Conservation (phyloP, 148 eudicot species). For the Vaccinium corymbosum region DNA sequence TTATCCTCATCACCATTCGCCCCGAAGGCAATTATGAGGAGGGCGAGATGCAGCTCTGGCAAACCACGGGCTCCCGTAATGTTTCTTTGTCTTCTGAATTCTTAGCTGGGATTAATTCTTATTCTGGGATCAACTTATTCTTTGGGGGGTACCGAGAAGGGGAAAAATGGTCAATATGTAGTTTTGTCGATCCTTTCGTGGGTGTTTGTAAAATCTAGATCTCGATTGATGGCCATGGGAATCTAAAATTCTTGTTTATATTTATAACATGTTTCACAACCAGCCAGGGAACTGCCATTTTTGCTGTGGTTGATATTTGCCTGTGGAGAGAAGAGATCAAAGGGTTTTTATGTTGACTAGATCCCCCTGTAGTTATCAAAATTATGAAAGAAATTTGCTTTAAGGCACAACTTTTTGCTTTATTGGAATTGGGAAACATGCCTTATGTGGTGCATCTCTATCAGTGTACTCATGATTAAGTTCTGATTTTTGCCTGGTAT, state of each 20-base stretch:
- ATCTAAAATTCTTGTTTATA: not conserved
- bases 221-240: not conserved
- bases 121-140: not conserved
- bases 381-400: not conserved
- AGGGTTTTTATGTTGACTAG: not conserved
- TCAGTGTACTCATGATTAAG: not conserved
- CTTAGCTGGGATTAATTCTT: not conserved
- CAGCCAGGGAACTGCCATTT: not conserved
- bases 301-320: not conserved
- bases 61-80: slow-evolving; percentile 75
- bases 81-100: not conserved
- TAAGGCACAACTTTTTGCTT: not conserved
- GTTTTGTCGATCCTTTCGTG: not conserved
- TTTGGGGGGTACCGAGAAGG: not conserved
- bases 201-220: not conserved
- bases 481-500: not conserved
- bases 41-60: slow-evolving; percentile 84
- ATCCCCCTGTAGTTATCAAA: not conserved
- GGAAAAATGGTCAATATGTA: slow-evolving; percentile 1
- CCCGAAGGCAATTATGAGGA: slow-evolving; percentile 39
- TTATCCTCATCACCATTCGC: slow-evolving; percentile 47
- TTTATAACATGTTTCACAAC: not conserved
- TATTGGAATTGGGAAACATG: not conserved
- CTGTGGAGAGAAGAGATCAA: not conserved
- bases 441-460: not conserved